Percentiles rank a stretch among this genome's conserved stretches.
phyloP scores from a whole-genome alignment of 2,329 filamentous ascomycete species.

The Aspergillus bombycis region DNA sequence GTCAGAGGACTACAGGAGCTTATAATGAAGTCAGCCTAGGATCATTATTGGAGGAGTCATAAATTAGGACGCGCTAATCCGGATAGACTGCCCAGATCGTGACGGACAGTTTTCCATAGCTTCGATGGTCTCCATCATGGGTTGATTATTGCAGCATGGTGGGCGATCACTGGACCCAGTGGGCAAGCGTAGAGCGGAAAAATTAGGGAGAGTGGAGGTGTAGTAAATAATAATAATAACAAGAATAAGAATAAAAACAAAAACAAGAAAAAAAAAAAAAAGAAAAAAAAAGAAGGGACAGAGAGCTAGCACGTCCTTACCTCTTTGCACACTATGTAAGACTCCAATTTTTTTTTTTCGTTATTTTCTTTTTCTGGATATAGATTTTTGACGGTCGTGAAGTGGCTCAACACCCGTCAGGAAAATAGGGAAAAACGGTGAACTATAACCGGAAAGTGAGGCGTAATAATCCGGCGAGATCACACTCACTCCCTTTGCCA shows the following conservation, averaged over 20 bases:
- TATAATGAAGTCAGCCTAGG: conserved; percentile 36
- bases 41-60: conserved; percentile 43
- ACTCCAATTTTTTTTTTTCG: conserved; percentile 14
- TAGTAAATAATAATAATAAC: conserved; percentile 5
- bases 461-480: conserved; percentile 24
- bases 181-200: conserved; percentile 29
- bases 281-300: not conserved
- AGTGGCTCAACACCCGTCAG: conserved; percentile 15
- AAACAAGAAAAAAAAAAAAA: conserved; percentile 8
- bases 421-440: conserved; percentile 26
- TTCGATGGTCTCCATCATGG: conserved; percentile 37
- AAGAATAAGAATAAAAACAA: conserved; percentile 4
- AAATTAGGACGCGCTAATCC: conserved; percentile 41
- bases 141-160: conserved; percentile 41
- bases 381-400: conserved; percentile 11
- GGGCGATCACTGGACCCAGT: conserved; percentile 41
- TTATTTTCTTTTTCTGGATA: conserved; percentile 11
- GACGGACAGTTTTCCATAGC: conserved; percentile 41
- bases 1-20: conserved; percentile 33
- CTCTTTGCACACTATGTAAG: conserved; percentile 2
- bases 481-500: conserved; percentile 18
- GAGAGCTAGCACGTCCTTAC: not conserved
- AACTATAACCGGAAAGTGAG: conserved; percentile 32
- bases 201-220: conserved; percentile 5
- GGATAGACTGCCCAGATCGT: conserved; percentile 39